These are phyloP conservation scores for Saccharomycopsis crataegensis DNA, from an alignment of 1,139 yeast genomes.

Conservation along the genomic window DNA sequence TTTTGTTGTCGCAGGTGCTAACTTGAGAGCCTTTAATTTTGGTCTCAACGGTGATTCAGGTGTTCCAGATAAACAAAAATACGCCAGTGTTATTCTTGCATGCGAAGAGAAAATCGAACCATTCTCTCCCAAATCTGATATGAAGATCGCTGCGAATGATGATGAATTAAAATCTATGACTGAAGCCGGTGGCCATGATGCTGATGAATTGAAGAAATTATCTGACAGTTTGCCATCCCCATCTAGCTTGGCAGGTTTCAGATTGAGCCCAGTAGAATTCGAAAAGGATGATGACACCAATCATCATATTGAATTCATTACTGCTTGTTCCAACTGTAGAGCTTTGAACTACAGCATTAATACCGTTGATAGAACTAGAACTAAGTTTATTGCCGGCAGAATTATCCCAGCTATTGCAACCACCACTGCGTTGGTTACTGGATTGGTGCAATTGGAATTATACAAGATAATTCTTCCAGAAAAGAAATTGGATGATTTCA, in stretches of 20 bases:
- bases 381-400: slow-evolving; percentile 85
- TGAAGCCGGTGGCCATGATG: slow-evolving; percentile 46
- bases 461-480: slow-evolving; percentile 79
- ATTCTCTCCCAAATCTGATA: slow-evolving; percentile 67
- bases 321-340: slow-evolving; percentile 96
- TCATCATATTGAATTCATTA: slow-evolving; percentile 91
- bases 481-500: slow-evolving; percentile 74
- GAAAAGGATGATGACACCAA: slow-evolving; percentile 97
- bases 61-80: slow-evolving; percentile 34
- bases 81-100: slow-evolving; percentile 41
- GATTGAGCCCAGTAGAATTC: slow-evolving; percentile 81
- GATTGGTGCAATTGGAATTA: slow-evolving; percentile 84
- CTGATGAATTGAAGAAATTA: slow-evolving; percentile 49
- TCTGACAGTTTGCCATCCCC: slow-evolving; percentile 85
- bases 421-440: slow-evolving; percentile 94
- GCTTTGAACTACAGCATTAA: slow-evolving; percentile 88
- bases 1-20: slow-evolving; percentile 84
- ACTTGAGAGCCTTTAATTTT: slow-evolving; percentile 81
- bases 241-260: slow-evolving; percentile 79
- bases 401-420: slow-evolving; percentile 99
- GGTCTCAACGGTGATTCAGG: slow-evolving; percentile 59
- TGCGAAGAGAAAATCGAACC: slow-evolving; percentile 39
- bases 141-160: slow-evolving; percentile 82
- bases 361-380: slow-evolving; percentile 65
- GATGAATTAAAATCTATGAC: slow-evolving; percentile 74